Base-by-base conservation (phyloP, 352 stramenopile genomes). In the Globisporangium perplexum region DNA sequence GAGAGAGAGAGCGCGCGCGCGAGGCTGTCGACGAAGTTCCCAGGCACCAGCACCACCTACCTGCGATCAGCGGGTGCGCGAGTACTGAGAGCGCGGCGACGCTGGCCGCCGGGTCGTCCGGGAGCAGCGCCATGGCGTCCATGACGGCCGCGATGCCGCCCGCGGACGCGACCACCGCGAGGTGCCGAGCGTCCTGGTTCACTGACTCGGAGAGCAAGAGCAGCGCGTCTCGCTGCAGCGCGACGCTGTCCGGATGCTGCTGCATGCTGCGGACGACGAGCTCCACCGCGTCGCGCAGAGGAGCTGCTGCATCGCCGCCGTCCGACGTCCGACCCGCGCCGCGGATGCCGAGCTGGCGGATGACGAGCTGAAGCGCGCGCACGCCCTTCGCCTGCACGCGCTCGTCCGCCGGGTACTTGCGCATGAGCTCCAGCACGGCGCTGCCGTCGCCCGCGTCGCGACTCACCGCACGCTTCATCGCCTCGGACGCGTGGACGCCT, bases 81-180 rank as follows among this genome's bases (percentile, higher is more conserved):
- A 88, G 65, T 8, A 86, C 60, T 6, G 72, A 81, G 3, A 88
- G 57, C 1, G 65, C 74, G 18, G 65, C 72, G 45, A 78, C 71
- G 24, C 83, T 77, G 0, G 68, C 74, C 18, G 71, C 54, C 5
- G 75, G 56, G 38, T 88, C 70, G 41, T 85, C 74, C 2, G 72
- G 72, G 18, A 88, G 57, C 4, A 42, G 60, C 17, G 68, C 68
- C 62, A 88, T 71, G 0, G 74, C 77, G 35, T 77, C 52, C 60
- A 84, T 65, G 39, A 86, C 63, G 11, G 60, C 68, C 26, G 60
- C 66, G 18, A 84, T 59, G 1, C 72, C 77, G 1, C 72, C 77
- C 28, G 62, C 62, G 3, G 69, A 65, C n/a, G 71, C 68, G 33
- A 85, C 63, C 22, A 65, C 49, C 10, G 51, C 44, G 3, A 87